Base-by-base conservation (phyloP, 768 basidiomycete species). In the Macrolepiota fuliginosa region DNA sequence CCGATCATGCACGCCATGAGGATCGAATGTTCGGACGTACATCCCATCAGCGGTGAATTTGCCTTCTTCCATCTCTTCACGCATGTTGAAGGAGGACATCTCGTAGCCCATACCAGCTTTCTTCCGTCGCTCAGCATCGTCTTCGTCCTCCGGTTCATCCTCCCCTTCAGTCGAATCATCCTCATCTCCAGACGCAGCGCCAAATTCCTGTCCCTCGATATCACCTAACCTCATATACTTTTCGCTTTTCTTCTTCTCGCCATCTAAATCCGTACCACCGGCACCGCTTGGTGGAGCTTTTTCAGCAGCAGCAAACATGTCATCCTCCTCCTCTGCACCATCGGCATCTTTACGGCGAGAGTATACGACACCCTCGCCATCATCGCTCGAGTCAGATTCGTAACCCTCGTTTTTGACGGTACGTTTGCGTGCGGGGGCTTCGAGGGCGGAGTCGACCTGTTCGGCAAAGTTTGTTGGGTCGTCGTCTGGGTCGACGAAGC, bases 61-160 rank as follows among this genome's bases (percentile, higher is more conserved):
- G 40, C 97, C 97, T 75, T 98, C 96, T 70, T 94, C 90, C 90
- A 98, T 96, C 81, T 99, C 97, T 68, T 93, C 90, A 65, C 95
- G 89, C 96, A 99, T 98, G 73, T 99, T 96, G 86, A 99, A 99
- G 27, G 93, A 91, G 3, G 92, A 95, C 10, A 99, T 67, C 70
- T 96, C 91, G 74, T 78, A 96, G 1, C 96, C 97, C 96, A 99
- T 98, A 12, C 89, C 90, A 40, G 81, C 86, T 73, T 92, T 93
- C 77, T 83, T 87, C 70, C 82, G 76, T 67, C 88, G 83, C 68
- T 83, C 82, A n/a, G 81, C 86, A 55, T 91, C 90, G 70, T 94
- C 90, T 69, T 95, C 90, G 69, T 94, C 88, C 65, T 86, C 85
- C 0, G 83, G 81, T 47, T 83, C 78, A 42, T 79, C 81, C 0